These are phyloP conservation scores for Citrus hindsii DNA, from an alignment of 345 rosid species.

Conservation along the genomic window DNA sequence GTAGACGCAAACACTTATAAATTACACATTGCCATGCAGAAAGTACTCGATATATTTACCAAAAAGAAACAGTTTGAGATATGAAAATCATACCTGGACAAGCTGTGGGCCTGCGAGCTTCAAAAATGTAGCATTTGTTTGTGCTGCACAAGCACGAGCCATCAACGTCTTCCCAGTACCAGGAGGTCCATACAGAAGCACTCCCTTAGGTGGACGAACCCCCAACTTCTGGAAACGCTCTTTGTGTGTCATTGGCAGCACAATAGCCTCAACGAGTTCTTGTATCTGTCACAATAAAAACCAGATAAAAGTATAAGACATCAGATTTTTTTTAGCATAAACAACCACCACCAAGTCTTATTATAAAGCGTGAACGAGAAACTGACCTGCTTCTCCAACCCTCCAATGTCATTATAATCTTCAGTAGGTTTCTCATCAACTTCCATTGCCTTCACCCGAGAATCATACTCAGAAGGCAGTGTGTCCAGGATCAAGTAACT, in stretches of 20 bases:
- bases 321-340: not conserved
- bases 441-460: conserved; percentile 99
- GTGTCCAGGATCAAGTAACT: conserved; percentile 96
- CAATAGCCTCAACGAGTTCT: conserved; percentile 99
- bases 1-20: not conserved
- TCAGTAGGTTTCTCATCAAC: conserved; percentile 99
- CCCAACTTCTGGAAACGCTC: conserved; percentile 93
- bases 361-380: not conserved
- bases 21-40: not conserved
- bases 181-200: conserved; percentile 96
- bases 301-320: not conserved
- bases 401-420: conserved; percentile 98
- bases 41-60: not conserved
- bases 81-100: conserved; percentile 65
- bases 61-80: not conserved
- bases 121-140: conserved; percentile 95
- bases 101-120: conserved; percentile 98
- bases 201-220: conserved; percentile 97
- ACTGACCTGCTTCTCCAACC: conserved; percentile 92
- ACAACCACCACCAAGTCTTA: not conserved
- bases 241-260: conserved; percentile 96
- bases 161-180: conserved; percentile 98
- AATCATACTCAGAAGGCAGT: conserved; percentile 94
- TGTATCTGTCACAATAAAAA: conserved; percentile 64
- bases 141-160: conserved; percentile 99